Base-by-base conservation (phyloP, 495 filamentous ascomycete species). In the Podospora anserina region DNA sequence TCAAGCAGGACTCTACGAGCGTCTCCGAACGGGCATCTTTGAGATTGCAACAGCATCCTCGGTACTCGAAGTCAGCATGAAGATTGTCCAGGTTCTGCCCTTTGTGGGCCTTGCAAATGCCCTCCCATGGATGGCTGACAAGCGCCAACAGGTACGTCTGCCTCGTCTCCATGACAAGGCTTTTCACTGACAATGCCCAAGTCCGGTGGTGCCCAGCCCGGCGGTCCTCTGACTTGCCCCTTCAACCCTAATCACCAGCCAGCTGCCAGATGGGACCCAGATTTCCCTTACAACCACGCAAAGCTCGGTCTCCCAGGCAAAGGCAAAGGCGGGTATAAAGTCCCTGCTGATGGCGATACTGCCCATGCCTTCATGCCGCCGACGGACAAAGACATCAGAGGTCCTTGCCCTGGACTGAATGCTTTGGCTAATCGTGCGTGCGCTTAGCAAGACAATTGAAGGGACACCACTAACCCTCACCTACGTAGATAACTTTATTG, bases 381-480 rank as follows among this genome's bases (percentile, higher is more conserved):
- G n/a, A 65, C 63, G 5, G 63, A 65, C 34, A 54, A 56, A 30
- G 63, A 65, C 44, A 65, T 65, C 26, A n/a, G 63, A 4, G 63
- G 63, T 65, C 63, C 63, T 56, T 65, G 63, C n/a, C 63, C 63
- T 28, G 63, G 63, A n/a, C 39, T 65, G 34, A 65, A 65, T 19
- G 63, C 63, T 39, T 28, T 65, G 34, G 63, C 63, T 19, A 65
- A 65, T 44, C 63, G 54, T 56, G 4, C 6, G 54, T 18, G 54
- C 15, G 0, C 6, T 6, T 18, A 18, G 19, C 15, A 6, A 56
- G 1, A 4, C 19, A 4, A 18, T 56, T 4, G 16, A 56, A 56
- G 6, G 15, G 4, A 18, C 4, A 1, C 15, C 6, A 13, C 54
- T 56, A 56, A 56, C 19, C 54, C 11, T 4, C 4, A 18, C 4